Evolutionary conservation across 768 basidiomycete species (phyloP), one percentile per base, ranked within the genome.

Genomic region (Pleurotus citrinopileatus): DNA sequence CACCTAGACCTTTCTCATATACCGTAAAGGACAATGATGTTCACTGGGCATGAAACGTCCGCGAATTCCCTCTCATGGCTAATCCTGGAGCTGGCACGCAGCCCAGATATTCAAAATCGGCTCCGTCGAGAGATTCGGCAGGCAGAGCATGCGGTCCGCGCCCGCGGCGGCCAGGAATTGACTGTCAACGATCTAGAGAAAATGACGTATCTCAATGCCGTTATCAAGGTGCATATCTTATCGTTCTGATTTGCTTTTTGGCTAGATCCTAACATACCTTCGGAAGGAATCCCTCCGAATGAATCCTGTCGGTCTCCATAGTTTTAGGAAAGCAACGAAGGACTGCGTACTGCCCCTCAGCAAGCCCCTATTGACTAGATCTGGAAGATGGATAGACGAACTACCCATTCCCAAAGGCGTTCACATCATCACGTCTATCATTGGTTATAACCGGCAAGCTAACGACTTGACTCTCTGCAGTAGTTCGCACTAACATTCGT

Each of bases 141-240:
- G 19, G 44, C 28, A 17, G 44, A 46, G 23, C 44, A 46, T 20
- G 44, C 44, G 9, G 23, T 46, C 77, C 76, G 15, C 34, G 63
- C 63, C 17, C 69, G 72, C 10, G 73, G 74, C 27, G 66, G 68
- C 17, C 61, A 64, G 15, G 64, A 69, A 37, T 76, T 78, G 58
- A 73, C 68, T 9, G 61, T 70, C 27, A 55, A 55, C 42, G 79
- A 82, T 60, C 68, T 82, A 53, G 78, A 82, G 27, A 63, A 59
- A 19, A 83, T 83, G 80, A 69, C 73, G 20, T 81, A 77, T 48
- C 64, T 77, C 25, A 65, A 63, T 34, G 75, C 74, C 12, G 70
- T 78, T 13, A 57, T 78, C 29, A 79, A 79, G 68, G 78, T 75
- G 26, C 29, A 44, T 37, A 52, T 63, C 54, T 15, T 23, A 27